Evolutionary conservation across 148 eudicot genomes (phyloP), one percentile per base, ranked within the genome.

Genomic region (Spergularia marina): DNA sequence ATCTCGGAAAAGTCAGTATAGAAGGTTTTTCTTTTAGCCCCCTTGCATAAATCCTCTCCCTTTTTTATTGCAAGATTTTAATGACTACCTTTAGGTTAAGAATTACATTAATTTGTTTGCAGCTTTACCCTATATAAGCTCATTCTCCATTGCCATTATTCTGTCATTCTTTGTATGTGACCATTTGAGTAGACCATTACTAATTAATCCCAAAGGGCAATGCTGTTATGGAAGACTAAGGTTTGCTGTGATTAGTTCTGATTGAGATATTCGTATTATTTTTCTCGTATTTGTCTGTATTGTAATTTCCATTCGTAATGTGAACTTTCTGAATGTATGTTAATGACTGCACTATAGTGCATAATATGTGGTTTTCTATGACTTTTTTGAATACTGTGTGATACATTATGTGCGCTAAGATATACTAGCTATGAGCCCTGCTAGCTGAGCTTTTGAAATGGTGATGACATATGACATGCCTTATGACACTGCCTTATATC

Each of bases 361-460:
- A 44, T 44, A 6, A 9, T 44, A 44, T 44, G 49, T 44, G 10
- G 49, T 6, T 16, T 57, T 57, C n/a, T n/a, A 57, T 18, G 23
- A 18, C 23, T 21, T 57, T 57, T 57, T 18, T 17, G 61, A 44
- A 44, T 4, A 6, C 9, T 44, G 4, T 44, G 8, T 44, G 23
- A 57, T n/a, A 18, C 20, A 6, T 55, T 55, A 5, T 55, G 21
- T 55, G n/a, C 59, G 7, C 59, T 55, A 15, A 15, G 18, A 55
- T 55, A 55, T 55, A 55, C n/a, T 57, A 21, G 25, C 7, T n/a
- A 21, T 25, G 20, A 8, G 23, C 18, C 7, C 23, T n/a, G 69
- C 21, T 65, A 65, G 69, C 39, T 65, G 69, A 65, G 20, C 52
- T 44, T 16, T 65, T 52, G 7, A 65, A n/a, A 41, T 65, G 44